A percentile compares a stretch with the other conserved stretches of the same genome.
phyloP scores from a whole-genome alignment of 2,329 filamentous ascomycete genomes.

The Volutella citrinella region DNA sequence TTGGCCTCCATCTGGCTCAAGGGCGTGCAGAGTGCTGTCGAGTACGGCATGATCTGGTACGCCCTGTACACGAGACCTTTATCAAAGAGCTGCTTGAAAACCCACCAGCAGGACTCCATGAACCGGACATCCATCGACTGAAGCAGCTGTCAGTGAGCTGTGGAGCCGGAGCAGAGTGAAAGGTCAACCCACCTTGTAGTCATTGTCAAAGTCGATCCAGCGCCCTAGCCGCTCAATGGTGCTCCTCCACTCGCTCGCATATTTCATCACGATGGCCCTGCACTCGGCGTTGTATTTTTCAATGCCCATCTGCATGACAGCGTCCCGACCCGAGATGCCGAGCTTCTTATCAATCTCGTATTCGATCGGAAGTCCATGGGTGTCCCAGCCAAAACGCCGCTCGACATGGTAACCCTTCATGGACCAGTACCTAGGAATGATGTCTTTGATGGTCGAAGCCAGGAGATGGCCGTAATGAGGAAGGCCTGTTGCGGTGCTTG shows the following conservation, averaged over 20 bases:
- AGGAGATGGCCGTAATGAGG: constrained; percentile 59
- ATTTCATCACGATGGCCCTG: constrained; percentile 82
- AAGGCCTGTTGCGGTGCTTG: too few relatives aligned
- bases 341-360: constrained; percentile 92
- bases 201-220: constrained; percentile 78
- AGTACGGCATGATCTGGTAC: constrained; percentile 74
- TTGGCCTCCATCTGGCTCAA: constrained; percentile 74
- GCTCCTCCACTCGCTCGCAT: constrained; percentile 73
- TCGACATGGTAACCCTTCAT: constrained; percentile 89
- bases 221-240: constrained; percentile 71
- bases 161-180: too few relatives aligned
- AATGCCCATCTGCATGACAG: constrained; percentile 76
- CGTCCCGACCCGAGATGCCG: constrained; percentile 75
- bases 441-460: constrained; percentile 88
- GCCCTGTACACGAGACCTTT: constrained; percentile 70
- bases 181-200: constrained; percentile 59
- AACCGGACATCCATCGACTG: constrained; percentile 71
- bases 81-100: constrained; percentile 71
- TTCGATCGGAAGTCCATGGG: constrained; percentile 43
- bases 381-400: constrained; percentile 83
- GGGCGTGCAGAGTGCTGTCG: constrained; percentile 69
- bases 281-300: constrained; percentile 84
- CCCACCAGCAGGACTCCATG: constrained; percentile 80
- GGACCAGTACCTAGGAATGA: constrained; percentile 87
- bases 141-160: too few relatives aligned